Percentiles rank a stretch among this genome's conserved stretches.
Evolutionary conservation across 75 land plant species (phyloP).

Genomic region (Sequoiadendron giganteum): DNA sequence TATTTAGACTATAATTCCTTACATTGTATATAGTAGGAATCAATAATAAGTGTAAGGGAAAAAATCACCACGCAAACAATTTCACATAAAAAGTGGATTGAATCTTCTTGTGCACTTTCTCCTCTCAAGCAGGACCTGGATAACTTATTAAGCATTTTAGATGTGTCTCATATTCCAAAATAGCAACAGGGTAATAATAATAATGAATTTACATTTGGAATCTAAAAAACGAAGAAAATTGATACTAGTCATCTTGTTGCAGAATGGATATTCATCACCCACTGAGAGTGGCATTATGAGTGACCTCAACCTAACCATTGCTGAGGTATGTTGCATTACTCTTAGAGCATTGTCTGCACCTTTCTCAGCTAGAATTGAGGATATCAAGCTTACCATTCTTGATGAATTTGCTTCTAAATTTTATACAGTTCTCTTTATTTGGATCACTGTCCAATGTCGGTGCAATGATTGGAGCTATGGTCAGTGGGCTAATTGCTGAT

Average conservation of each 20-base stretch:
- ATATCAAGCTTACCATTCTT: not conserved
- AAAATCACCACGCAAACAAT: too few relatives aligned
- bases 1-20: not conserved
- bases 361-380: not conserved
- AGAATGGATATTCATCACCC: slow-evolving; percentile 44
- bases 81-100: too few relatives aligned
- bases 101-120: not conserved
- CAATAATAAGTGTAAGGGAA: too few relatives aligned
- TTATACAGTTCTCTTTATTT: slow-evolving; percentile 36
- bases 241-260: slow-evolving; percentile 13
- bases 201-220: not conserved
- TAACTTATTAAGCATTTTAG: not conserved
- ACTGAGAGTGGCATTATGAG: slow-evolving; percentile 21
- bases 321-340: slow-evolving; percentile 23
- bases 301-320: slow-evolving; percentile 33
- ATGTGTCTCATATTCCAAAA: not conserved
- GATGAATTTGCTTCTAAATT: not conserved
- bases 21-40: not conserved
- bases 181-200: not conserved
- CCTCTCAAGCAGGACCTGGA: not conserved
- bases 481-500: slow-evolving; percentile 35
- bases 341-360: not conserved
- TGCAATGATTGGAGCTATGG: slow-evolving; percentile 42
- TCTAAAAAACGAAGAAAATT: not conserved
- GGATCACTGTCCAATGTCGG: slow-evolving; percentile 42